phyloP scores from a whole-genome alignment of 2,329 filamentous ascomycete species.

The Botryotinia narcissicola region DNA sequence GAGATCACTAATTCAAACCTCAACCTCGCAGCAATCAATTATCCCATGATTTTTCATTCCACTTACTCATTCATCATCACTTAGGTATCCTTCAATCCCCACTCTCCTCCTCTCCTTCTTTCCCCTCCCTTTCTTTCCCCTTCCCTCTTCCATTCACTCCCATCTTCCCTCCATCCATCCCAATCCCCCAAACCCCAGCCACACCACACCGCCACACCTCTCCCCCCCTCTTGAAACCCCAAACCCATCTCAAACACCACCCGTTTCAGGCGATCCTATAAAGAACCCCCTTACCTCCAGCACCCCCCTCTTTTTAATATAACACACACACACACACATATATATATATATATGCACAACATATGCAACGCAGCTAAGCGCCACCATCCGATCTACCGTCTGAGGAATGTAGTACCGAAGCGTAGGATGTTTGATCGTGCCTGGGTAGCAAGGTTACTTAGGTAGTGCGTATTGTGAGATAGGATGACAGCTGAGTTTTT shows the following conservation, averaged over 20 bases:
- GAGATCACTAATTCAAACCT: neutral
- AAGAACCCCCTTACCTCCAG: neutral
- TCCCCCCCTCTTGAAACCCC: neutral
- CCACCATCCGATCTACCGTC: neutral
- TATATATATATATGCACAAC: neutral
- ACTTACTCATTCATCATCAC: neutral
- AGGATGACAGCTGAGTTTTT: neutral
- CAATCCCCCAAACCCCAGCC: neutral
- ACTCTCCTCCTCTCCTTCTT: too few relatives aligned
- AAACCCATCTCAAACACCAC: neutral
- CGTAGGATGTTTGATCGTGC: neutral
- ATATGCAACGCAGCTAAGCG: neutral
- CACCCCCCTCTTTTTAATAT: neutral
- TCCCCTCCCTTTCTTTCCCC: accelerated
- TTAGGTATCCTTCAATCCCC: neutral
- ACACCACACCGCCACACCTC: neutral
- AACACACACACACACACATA: neutral
- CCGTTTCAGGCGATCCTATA: neutral
- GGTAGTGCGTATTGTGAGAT: neutral
- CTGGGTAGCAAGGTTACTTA: neutral
- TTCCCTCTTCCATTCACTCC: too few relatives aligned
- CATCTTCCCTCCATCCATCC: neutral
- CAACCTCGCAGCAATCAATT: neutral
- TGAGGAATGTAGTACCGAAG: neutral
- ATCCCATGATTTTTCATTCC: neutral